Evolutionary conservation across 2,329 filamentous ascomycete genomes (phyloP).

Genomic region (Macrophomina tecta): DNA sequence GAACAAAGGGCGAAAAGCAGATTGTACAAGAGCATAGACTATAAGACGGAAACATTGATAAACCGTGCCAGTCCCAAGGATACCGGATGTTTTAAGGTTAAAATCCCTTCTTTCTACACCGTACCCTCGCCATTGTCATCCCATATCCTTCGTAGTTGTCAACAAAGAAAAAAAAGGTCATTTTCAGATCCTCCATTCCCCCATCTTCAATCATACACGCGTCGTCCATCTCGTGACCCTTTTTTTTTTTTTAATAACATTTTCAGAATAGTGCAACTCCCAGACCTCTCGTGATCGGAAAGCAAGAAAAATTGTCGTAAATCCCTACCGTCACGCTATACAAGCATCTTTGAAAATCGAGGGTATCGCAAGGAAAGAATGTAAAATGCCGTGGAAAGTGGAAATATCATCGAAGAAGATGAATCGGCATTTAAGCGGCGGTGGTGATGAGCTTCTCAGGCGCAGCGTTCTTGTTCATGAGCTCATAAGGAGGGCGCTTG

Average conservation of each 20-base stretch:
- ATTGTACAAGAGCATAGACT: no score
- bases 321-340: constrained; percentile 21
- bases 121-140: no score
- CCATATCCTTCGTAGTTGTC: no score
- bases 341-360: constrained; percentile 7
- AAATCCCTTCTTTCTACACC: no score
- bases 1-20: no score
- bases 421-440: constrained; percentile 35
- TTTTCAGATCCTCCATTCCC: background rate
- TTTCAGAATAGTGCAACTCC: background rate
- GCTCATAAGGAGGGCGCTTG: constrained; percentile 78
- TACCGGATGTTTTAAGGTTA: no score
- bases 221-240: background rate
- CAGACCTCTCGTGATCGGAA: background rate
- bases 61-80: no score
- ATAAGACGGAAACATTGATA: no score
- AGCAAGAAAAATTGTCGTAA: constrained; percentile 1
- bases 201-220: constrained; percentile 1
- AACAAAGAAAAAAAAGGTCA: background rate
- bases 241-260: background rate
- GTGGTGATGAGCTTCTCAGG: constrained; percentile 47
- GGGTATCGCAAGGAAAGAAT: constrained; percentile 26
- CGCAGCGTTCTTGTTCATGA: constrained; percentile 56
- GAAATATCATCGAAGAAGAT: background rate
- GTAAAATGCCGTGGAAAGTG: background rate